Evolutionary conservation across 2,329 filamentous ascomycete genomes (phyloP).

Genomic region (Nemania diffusa): DNA sequence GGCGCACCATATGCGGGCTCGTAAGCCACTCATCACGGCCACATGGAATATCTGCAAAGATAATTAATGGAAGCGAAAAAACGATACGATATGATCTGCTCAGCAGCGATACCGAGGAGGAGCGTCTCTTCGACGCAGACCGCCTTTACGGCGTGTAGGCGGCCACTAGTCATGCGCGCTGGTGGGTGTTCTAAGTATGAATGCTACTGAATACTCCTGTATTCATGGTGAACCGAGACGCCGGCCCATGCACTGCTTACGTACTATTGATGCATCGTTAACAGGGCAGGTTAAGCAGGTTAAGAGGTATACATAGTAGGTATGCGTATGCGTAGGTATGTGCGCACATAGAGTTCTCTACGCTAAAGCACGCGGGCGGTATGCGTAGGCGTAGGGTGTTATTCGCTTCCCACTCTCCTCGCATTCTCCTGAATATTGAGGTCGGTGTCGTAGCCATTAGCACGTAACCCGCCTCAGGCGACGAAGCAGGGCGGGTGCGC

Average conservation of each 20-base stretch:
- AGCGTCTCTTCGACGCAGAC: conserved; percentile 14
- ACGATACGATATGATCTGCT: not conserved
- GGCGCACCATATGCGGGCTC: conserved; percentile 19
- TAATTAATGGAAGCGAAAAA: conserved; percentile 3
- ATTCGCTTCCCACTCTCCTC: conserved; percentile 13
- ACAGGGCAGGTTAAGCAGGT: conserved; percentile 6
- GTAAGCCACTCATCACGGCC: conserved; percentile 22
- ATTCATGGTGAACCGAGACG: conserved; percentile 18
- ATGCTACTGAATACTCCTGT: not conserved
- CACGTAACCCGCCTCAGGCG: conserved; percentile 17
- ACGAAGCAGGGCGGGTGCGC: conserved; percentile 4
- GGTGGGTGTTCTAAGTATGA: not conserved
- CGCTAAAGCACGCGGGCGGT: conserved; percentile 1
- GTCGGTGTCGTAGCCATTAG: not conserved
- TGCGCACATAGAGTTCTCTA: not conserved
- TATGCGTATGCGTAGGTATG: not conserved
- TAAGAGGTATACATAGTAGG: too few relatives aligned
- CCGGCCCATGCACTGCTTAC: conserved; percentile 33
- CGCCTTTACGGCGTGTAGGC: conserved; percentile 8
- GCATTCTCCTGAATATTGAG: conserved; percentile 11
- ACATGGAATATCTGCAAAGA: conserved; percentile 10
- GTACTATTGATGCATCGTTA: conserved; percentile 29
- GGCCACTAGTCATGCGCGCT: not conserved
- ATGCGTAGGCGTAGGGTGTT: conserved; percentile 17
- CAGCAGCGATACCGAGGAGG: not conserved